Evolutionary conservation across 1,139 yeast genomes (phyloP), one percentile per base, ranked within the genome.

Genomic region (Hansenula anomala): DNA sequence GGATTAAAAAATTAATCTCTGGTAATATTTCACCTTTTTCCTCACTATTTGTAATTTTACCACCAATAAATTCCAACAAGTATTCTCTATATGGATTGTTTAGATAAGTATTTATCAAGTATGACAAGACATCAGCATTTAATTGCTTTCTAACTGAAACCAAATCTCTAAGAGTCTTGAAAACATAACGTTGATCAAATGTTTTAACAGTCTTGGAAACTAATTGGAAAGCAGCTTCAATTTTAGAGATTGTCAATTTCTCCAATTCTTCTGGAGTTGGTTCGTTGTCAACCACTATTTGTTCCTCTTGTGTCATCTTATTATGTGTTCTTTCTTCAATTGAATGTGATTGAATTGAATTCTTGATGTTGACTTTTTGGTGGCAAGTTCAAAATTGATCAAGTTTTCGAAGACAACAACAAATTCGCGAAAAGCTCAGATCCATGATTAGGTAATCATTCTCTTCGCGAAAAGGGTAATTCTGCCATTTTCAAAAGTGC

Each of bases 151-250:
- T 78, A 47, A 90, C 68, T 4, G 79, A 69, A 8, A 94, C 87
- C 51, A 90, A 69, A 44, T 88, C 95, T 50, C 96, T 80, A 49
- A 92, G 73, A 15, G 88, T 92, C 57, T 85, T 85, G 61, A 94
- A 75, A 37, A 92, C 78, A 62, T 83, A 87, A 49, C 97, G 78
- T 49, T 95, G 87, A 62, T 92, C 98, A 56, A 80, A 80, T 42
- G 80, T 78, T 38, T 78, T 63, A 6, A 88, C 86, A 1, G 96
- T 88, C 59, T 83, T 83, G n/a, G 61, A 47, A 22, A 62, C 54
- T 32, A 61, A 59, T 29, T 54, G 58, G 30, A 65, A 49, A 4
- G 61, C 54, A 8, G 51, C 40, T 35, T 63, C 52, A 24, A 63
- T 49, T 31, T 47, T 50, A 14, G 52, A 53, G 30, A 64, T 58